These are phyloP conservation scores for Heterobasidion irregulare DNA, from an alignment of 1,284 basidiomycete genomes.

Conservation along the genomic window DNA sequence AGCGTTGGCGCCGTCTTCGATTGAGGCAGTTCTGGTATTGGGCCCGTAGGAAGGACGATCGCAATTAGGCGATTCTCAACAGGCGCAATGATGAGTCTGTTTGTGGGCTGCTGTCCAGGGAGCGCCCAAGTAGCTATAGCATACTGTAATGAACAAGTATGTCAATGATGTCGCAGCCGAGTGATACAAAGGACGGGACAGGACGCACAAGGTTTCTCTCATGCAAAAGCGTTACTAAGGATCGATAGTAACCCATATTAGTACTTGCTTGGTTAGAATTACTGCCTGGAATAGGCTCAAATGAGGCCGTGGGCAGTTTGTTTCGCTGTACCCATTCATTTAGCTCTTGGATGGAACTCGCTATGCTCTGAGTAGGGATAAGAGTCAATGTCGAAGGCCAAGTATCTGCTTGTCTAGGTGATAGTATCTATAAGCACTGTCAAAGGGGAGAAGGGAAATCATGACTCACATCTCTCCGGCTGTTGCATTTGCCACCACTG, in stretches of 20 bases:
- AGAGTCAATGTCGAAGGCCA: slow-evolving; percentile 48
- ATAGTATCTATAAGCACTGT: not conserved
- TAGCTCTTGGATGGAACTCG: slow-evolving; percentile 31
- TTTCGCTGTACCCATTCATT: slow-evolving; percentile 39
- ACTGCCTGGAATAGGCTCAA: slow-evolving; percentile 11
- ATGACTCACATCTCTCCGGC: slow-evolving; percentile 25
- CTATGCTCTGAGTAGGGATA: slow-evolving; percentile 31
- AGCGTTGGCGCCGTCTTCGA: slow-evolving; percentile 19
- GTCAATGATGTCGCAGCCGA: not conserved
- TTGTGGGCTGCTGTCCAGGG: slow-evolving; percentile 31
- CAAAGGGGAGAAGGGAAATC: not conserved
- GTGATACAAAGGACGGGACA: not conserved
- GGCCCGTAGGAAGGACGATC: slow-evolving; percentile 45
- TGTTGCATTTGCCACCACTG: slow-evolving; percentile 26
- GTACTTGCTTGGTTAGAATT: slow-evolving; percentile 10
- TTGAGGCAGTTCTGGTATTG: slow-evolving; percentile 44
- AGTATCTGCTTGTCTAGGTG: slow-evolving; percentile 35
- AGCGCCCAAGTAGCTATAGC: slow-evolving; percentile 46
- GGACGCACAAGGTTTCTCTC: slow-evolving; percentile 34
- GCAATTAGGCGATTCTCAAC: slow-evolving; percentile 24
- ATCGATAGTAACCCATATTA: slow-evolving; percentile 32
- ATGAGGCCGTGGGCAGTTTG: slow-evolving; percentile 14
- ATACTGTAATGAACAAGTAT: slow-evolving; percentile 30
- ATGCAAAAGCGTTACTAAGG: slow-evolving; percentile 31
- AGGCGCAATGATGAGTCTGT: slow-evolving; percentile 47